Percentiles rank a stretch among this genome's conserved stretches.
Evolutionary conservation across 148 eudicot genomes (phyloP).

Genomic region (Rheum nobile): DNA sequence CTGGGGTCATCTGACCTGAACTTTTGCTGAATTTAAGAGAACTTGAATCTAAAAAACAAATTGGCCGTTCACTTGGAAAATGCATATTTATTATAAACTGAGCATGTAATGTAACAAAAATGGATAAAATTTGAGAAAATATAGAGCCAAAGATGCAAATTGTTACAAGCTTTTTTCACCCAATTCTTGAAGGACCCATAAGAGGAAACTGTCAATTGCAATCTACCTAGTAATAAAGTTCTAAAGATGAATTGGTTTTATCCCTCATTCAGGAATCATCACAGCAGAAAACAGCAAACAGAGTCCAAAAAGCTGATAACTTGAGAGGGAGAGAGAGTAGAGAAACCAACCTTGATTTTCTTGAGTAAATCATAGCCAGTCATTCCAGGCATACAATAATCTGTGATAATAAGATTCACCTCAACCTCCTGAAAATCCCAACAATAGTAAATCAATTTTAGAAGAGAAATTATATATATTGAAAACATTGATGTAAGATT

Average conservation of each 20-base stretch:
- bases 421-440: conserved; percentile 40
- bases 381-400: conserved; percentile 98
- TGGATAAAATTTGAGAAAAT: neutral
- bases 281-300: neutral
- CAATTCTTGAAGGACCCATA: neutral
- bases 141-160: neutral
- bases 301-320: conserved; percentile 1
- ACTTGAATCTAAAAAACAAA: neutral
- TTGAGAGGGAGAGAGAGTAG: neutral
- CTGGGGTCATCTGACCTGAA: neutral
- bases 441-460: neutral
- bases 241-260: neutral
- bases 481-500: neutral
- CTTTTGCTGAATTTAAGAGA: neutral
- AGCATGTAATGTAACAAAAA: neutral
- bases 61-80: neutral
- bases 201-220: conserved; percentile 2
- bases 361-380: conserved; percentile 97
- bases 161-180: neutral
- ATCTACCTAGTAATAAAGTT: neutral
- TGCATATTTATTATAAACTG: neutral
- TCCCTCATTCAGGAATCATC: neutral
- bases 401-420: conserved; percentile 88
- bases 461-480: neutral
- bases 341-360: conserved; percentile 69